Base-by-base conservation (phyloP, 352 stramenopile genomes). In the Globisporangium uncinulatum region DNA sequence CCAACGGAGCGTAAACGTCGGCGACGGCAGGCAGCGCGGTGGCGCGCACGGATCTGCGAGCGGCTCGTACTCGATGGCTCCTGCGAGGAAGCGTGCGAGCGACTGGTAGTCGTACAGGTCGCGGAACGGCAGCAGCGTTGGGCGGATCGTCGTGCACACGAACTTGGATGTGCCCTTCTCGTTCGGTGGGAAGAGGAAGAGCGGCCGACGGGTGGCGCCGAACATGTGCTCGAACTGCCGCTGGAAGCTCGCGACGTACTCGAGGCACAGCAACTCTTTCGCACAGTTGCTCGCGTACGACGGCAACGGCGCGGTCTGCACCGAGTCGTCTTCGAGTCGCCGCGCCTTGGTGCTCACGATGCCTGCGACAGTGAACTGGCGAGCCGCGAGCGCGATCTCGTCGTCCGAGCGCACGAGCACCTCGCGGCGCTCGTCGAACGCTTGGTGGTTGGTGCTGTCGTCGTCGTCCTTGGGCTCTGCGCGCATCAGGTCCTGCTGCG, bases 141-240 rank as follows among this genome's bases (percentile, higher is more conserved):
- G 94, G 4, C 94, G 80, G 36, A 98, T 72, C 17, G 86, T 98
- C 34, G 91, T 97, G 69, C 93, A 98, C 7, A 98, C 88, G 56
- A 98, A 97, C 74, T 98, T 98, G 39, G 81, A 66, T 34, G 95
- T 78, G 1, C 92, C 89, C 52, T 86, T 92, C 63, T 98, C 94
- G 64, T 98, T 98, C 7, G 85, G 78, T 0, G 89, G 80, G 21
- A 87, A 84, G n/a, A 98, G 63, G 54, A 96, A 97, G 49, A 97
- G 74, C 20, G 73, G 67, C 14, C 68, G 60, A 20, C 90, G 73
- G 11, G 69, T 67, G 1, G 91, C 72, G 9, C 51, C 44, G 69
- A 97, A 98, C 57, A 97, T 74, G 43, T 74, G 67, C 54, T 91
- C 79, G 56, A 97, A 98, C 59, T 98, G 89, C 14, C 71, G 61